phyloP scores from a whole-genome alignment of 2,329 filamentous ascomycete species.

The Tolypocladium sp. region DNA sequence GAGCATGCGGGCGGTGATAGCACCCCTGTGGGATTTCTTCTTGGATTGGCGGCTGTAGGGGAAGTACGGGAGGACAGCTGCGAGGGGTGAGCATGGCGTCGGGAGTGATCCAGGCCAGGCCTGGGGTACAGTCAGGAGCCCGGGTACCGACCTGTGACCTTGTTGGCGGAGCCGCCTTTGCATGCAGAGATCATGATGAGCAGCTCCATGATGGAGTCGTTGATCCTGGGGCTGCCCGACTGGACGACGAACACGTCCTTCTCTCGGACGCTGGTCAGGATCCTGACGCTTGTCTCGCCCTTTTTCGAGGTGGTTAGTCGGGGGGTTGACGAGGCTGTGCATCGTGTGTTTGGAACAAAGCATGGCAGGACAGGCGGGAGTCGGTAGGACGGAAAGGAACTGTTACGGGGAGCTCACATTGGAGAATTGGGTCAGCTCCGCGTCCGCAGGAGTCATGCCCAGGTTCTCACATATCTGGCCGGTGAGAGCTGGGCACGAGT shows the following conservation, averaged over 20 bases:
- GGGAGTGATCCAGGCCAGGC: constrained; percentile 9
- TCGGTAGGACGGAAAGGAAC: neutral
- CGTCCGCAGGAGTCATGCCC: constrained; percentile 54
- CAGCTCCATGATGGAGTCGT: constrained; percentile 98
- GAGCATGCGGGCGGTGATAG: constrained; percentile 94
- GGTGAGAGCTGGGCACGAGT: constrained; percentile 56
- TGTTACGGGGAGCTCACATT: constrained; percentile 44
- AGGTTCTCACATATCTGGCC: constrained; percentile 59
- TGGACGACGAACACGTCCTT: constrained; percentile 99
- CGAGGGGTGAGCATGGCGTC: constrained; percentile 3
- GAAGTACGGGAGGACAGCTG: constrained; percentile 87
- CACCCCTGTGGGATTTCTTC: constrained; percentile 94
- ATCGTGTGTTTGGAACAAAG: too few species aligned
- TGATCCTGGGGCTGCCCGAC: constrained; percentile 91
- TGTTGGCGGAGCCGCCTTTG: constrained; percentile 94
- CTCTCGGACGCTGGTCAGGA: constrained; percentile 74
- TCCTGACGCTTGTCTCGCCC: constrained; percentile 63
- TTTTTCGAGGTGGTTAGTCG: constrained; percentile 23
- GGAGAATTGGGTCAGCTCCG: constrained; percentile 61
- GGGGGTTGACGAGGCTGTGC: constrained; percentile 2
- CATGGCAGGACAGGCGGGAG: neutral
- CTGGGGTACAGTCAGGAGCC: constrained; percentile 3
- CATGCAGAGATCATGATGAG: constrained; percentile 98
- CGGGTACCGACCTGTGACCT: constrained; percentile 70
- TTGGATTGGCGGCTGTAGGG: constrained; percentile 99